Base-by-base conservation (phyloP, 176 grass and related monocot species). In the Oryza nivara region DNA sequence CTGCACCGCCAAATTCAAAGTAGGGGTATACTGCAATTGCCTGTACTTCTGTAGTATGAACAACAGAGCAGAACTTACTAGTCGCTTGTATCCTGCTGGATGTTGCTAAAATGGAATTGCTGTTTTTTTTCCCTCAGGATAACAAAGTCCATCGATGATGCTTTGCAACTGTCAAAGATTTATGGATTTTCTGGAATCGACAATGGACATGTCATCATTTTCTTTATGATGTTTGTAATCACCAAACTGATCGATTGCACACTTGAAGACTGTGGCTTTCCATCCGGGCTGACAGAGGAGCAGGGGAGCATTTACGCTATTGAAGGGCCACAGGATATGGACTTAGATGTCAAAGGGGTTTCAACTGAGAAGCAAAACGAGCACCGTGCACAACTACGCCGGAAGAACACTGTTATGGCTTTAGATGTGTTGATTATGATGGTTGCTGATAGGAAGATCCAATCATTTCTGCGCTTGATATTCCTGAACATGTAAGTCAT, bases 401-500 rank as follows among this genome's bases (percentile, higher is more conserved):
- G 73, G 52, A 94, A 66, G 78, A 99, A 96, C 88, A 88, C 84
- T 61, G 67, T 77, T 61, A 78, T 95, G 83, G 90, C 93, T 83
- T 68, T 99, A 45, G 90, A 99, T 26, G 91, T 96, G 49, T 49
- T 94, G 66, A 86, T 92, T 73, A 94, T 87, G 58, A 89, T 99
- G 90, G 76, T 77, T 78, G 82, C 93, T 79, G 86, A 96, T 77
- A 92, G 72, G 81, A 99, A 90, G 89, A 87, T 91, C 40, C 86
- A 94, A 79, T 22, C 89, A 84, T 95, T 90, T 83, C 79, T 99
- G 52, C 91, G 91, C 13, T 81, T 99, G 25, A 78, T 93, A 82
- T 72, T 86, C 75, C 82, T 94, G 34, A 99, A 96, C 90, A 99
- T 99, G 96, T 98, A 93, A 22, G 49, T 84, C 9, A 63, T 63